Evolutionary conservation across 352 stramenopile species (phyloP).

Genomic region (Pythium guiyangense): DNA sequence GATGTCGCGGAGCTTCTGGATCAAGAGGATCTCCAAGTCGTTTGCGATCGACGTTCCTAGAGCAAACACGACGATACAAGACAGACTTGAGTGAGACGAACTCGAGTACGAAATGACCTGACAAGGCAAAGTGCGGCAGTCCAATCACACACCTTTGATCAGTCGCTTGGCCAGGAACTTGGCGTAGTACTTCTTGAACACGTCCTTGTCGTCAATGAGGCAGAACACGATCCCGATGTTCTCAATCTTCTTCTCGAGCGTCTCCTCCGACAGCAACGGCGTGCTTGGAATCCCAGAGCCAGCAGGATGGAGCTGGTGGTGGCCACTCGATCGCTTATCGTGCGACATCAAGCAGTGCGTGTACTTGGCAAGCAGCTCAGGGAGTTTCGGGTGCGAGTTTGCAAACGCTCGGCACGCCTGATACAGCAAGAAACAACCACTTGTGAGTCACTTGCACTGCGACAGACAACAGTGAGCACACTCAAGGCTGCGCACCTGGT

Average conservation of each 20-base stretch:
- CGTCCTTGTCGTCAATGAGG: slow-evolving; percentile 86
- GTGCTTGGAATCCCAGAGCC: slow-evolving; percentile 23
- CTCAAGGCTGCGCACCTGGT: slow-evolving; percentile 45
- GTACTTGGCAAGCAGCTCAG: slow-evolving; percentile 80
- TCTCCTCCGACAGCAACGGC: slow-evolving; percentile 40
- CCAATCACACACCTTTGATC: slow-evolving; percentile 72
- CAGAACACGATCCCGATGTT: slow-evolving; percentile 83
- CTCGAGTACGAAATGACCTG: too few relatives aligned
- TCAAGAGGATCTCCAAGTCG: slow-evolving; percentile 72
- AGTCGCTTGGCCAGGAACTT: slow-evolving; percentile 81
- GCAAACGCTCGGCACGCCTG: slow-evolving; percentile 82
- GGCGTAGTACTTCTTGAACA: slow-evolving; percentile 89
- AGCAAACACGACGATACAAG: neutral
- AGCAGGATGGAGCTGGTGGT: slow-evolving; percentile 18
- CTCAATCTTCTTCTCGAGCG: slow-evolving; percentile 74
- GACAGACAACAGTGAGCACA: neutral
- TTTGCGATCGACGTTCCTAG: slow-evolving; percentile 62
- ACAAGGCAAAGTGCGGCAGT: too few relatives aligned
- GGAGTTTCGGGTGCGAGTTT: slow-evolving; percentile 74
- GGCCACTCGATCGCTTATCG: slow-evolving; percentile 28
- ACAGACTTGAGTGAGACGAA: too few relatives aligned
- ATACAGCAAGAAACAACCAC: neutral
- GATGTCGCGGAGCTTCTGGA: slow-evolving; percentile 83
- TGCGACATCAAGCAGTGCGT: slow-evolving; percentile 82
- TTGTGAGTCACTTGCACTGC: neutral